phyloP scores from a whole-genome alignment of 208 protist genomes.

The Leishmania martiniquensis region DNA sequence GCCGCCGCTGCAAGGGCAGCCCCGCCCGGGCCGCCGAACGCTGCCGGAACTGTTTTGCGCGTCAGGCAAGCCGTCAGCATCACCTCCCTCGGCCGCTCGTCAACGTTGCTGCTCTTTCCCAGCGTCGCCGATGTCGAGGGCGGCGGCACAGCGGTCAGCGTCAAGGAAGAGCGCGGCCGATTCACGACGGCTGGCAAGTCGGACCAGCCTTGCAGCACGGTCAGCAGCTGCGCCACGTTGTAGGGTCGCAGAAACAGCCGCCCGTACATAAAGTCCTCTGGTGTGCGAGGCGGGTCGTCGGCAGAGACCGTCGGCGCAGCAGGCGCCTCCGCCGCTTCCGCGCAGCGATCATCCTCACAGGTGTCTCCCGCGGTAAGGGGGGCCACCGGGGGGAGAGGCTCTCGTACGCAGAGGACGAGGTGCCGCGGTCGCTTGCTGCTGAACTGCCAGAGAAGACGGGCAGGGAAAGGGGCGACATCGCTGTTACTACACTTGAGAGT shows the following conservation, averaged over 20 bases:
- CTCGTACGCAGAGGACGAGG: slow-evolving; percentile 62
- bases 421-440: slow-evolving; percentile 54
- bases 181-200: slow-evolving; percentile 33
- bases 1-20: neutral
- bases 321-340: neutral
- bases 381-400: neutral
- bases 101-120: neutral
- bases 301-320: neutral
- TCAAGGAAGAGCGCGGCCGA: slow-evolving; percentile 56
- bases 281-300: neutral
- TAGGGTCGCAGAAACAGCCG: slow-evolving; percentile 86
- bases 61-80: slow-evolving; percentile 15
- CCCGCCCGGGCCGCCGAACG: neutral
- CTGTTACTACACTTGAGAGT: slow-evolving; percentile 36
- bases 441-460: slow-evolving; percentile 67
- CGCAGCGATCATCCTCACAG: slow-evolving; percentile 13
- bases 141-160: slow-evolving; percentile 22
- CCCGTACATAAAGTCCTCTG: slow-evolving; percentile 70
- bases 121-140: neutral
- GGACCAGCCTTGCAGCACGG: slow-evolving; percentile 72
- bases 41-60: slow-evolving; percentile 5
- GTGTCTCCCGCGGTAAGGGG: slow-evolving; percentile 2
- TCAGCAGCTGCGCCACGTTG: slow-evolving; percentile 84
- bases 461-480: slow-evolving; percentile 39
- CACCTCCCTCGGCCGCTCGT: slow-evolving; percentile 11